Percentiles rank a stretch among this genome's conserved stretches.
Conservation (phyloP, 352 stramenopile species). For the Pythium brachiatum region DNA sequence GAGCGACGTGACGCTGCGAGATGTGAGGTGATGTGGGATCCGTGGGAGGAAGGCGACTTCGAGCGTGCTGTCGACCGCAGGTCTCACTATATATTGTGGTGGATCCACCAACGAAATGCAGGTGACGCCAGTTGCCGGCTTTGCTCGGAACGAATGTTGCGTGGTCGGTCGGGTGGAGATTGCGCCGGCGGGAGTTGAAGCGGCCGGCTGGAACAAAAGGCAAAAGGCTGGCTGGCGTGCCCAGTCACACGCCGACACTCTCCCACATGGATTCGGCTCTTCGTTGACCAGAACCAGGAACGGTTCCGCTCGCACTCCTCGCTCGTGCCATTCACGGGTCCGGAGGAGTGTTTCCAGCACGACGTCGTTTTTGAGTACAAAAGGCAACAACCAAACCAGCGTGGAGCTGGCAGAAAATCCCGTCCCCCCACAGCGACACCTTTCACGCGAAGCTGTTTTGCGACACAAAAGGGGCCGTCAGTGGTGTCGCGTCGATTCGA, state of each 20-base stretch:
- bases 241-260: slow-evolving; percentile 29
- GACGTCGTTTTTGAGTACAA: too few species aligned
- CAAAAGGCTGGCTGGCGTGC: slow-evolving; percentile 19
- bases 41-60: neutral
- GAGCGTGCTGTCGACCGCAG: neutral
- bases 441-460: slow-evolving; percentile 5
- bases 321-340: slow-evolving; percentile 3
- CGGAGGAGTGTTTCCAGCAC: neutral
- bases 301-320: slow-evolving; percentile 7
- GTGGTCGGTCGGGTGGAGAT: slow-evolving; percentile 11
- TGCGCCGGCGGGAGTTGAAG: slow-evolving; percentile 21
- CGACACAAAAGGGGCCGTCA: slow-evolving; percentile 18
- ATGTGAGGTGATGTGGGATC: neutral
- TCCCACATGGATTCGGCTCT: slow-evolving; percentile 27
- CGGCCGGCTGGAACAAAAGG: slow-evolving; percentile 18
- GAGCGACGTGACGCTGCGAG: slow-evolving; percentile 1
- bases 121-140: slow-evolving; percentile 3
- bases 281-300: slow-evolving; percentile 15
- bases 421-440: neutral
- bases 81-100: neutral
- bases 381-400: neutral
- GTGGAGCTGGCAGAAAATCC: slow-evolving; percentile 1
- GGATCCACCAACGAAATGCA: slow-evolving; percentile 5
- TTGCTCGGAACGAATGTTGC: slow-evolving; percentile 10
- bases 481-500: neutral